These are phyloP conservation scores for Grigorovia jiainica DNA, from an alignment of 805 yeast species.

Conservation along the genomic window DNA sequence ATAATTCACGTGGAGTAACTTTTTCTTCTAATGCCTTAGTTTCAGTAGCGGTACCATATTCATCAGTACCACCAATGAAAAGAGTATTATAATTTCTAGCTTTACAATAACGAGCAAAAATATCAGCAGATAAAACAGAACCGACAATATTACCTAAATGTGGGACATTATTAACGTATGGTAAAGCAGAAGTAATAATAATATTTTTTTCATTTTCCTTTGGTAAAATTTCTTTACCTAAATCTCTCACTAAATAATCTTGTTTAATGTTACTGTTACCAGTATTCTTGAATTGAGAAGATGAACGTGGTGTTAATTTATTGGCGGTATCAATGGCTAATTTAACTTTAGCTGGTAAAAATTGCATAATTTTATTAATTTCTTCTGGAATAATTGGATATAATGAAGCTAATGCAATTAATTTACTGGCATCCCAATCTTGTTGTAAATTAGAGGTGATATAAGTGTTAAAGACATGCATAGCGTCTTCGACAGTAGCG, in stretches of 20 bases:
- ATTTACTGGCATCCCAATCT: constrained; percentile 38
- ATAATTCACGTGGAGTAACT: constrained; percentile 77
- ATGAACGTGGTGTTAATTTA: constrained; percentile 26
- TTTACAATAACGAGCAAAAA: constrained; percentile 82
- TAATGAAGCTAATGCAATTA: constrained; percentile 50
- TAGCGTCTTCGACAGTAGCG: constrained; percentile 33
- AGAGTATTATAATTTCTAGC: constrained; percentile 81
- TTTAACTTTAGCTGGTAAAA: constrained; percentile 29
- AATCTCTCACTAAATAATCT: constrained; percentile 20
- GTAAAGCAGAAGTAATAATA: constrained; percentile 89
- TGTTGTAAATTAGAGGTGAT: constrained; percentile 18
- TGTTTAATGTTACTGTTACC: constrained; percentile 27
- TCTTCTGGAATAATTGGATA: constrained; percentile 34
- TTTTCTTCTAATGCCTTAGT: constrained; percentile 95
- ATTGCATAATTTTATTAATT: constrained; percentile 13
- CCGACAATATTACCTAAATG: constrained; percentile 97
- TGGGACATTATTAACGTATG: constrained; percentile 97
- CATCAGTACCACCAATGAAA: constrained; percentile 94
- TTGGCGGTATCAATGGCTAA: constrained; percentile 40
- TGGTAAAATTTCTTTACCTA: constrained; percentile 45
- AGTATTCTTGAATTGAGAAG: constrained; percentile 31
- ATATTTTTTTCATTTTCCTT: constrained; percentile 66
- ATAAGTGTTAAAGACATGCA: constrained; percentile 10
- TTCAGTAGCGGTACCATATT: constrained; percentile 98
- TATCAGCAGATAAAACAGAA: constrained; percentile 89